Evolutionary conservation across 768 basidiomycete species (phyloP).

Genomic region (Kwoniella sp.): DNA sequence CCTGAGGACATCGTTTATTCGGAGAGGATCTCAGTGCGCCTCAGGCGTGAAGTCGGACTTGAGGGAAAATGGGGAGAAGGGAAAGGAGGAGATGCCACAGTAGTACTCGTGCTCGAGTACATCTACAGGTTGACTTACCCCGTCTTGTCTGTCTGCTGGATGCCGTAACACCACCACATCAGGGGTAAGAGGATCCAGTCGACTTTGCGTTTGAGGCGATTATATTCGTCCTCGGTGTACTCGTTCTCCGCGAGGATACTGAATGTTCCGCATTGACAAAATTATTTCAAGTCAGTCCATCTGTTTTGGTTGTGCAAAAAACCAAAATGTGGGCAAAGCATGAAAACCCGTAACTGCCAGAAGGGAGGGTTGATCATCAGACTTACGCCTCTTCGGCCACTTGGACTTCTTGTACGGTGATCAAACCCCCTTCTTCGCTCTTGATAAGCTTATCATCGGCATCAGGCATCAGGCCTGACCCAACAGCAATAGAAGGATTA

Average conservation of each 20-base stretch:
- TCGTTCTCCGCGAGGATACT: conserved; percentile 32
- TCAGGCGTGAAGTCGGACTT: no score
- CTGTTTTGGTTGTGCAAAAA: not conserved
- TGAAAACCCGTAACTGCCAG: not conserved
- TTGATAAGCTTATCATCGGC: conserved; percentile 22
- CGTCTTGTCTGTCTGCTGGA: conserved; percentile 44
- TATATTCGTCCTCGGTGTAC: conserved; percentile 36
- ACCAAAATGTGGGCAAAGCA: not conserved
- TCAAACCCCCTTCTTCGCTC: conserved; percentile 13
- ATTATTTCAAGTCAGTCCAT: not conserved
- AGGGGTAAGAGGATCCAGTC: conserved; percentile 27
- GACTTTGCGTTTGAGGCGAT: conserved; percentile 30
- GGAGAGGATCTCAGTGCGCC: no score
- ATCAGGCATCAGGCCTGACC: not conserved
- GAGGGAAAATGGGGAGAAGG: no score
- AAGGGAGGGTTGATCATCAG: no score
- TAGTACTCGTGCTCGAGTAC: no score
- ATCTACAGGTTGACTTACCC: conserved; percentile 25
- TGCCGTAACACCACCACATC: conserved; percentile 45
- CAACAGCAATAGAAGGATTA: conserved; percentile 9
- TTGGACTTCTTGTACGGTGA: conserved; percentile 23
- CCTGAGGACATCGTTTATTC: no score
- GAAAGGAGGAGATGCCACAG: no score
- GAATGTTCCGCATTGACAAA: no score
- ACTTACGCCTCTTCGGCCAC: conserved; percentile 28